phyloP scores from a whole-genome alignment of 1,284 basidiomycete genomes.

The Ustilago trichophora region DNA sequence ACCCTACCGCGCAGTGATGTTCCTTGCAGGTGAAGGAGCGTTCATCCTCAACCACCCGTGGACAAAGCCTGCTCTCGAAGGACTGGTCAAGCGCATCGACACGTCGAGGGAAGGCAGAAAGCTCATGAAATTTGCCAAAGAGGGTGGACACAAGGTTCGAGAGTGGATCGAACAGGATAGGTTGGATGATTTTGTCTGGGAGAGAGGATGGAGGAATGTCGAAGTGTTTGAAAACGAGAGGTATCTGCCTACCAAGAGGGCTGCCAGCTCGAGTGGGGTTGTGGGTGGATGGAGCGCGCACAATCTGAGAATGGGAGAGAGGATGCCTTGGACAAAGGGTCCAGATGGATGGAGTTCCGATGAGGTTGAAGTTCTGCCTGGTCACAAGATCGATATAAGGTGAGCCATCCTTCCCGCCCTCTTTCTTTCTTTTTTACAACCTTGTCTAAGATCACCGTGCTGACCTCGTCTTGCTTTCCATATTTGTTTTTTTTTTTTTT shows the following conservation, averaged over 20 bases:
- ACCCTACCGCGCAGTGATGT: slow-evolving; percentile 56
- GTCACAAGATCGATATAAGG: slow-evolving; percentile 49
- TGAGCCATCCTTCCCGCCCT: slow-evolving; percentile 16
- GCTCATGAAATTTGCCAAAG: slow-evolving; percentile 32
- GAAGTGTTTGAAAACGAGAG: slow-evolving; percentile 64
- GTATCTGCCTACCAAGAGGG: slow-evolving; percentile 17
- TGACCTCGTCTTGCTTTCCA: too few relatives aligned
- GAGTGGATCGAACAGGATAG: slow-evolving; percentile 62
- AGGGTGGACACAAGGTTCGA: slow-evolving; percentile 41
- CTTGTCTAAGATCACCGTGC: slow-evolving; percentile 1
- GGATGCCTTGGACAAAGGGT: slow-evolving; percentile 59
- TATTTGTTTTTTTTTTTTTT: too few relatives aligned
- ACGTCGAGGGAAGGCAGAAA: slow-evolving; percentile 37
- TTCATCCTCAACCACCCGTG: slow-evolving; percentile 64
- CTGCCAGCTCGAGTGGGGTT: slow-evolving; percentile 25
- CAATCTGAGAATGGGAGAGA: slow-evolving; percentile 47
- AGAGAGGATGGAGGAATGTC: slow-evolving; percentile 60
- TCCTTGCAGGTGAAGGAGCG: slow-evolving; percentile 61
- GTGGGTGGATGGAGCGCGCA: slow-evolving; percentile 51
- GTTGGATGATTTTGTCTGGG: slow-evolving; percentile 61
- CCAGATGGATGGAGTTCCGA: slow-evolving; percentile 57
- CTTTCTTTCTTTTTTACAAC: background rate
- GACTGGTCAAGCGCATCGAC: slow-evolving; percentile 35
- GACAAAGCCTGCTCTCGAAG: slow-evolving; percentile 59
- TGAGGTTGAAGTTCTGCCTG: slow-evolving; percentile 48